These are phyloP conservation scores for Podospora australis DNA, from an alignment of 495 filamentous ascomycete species.

Conservation along the genomic window DNA sequence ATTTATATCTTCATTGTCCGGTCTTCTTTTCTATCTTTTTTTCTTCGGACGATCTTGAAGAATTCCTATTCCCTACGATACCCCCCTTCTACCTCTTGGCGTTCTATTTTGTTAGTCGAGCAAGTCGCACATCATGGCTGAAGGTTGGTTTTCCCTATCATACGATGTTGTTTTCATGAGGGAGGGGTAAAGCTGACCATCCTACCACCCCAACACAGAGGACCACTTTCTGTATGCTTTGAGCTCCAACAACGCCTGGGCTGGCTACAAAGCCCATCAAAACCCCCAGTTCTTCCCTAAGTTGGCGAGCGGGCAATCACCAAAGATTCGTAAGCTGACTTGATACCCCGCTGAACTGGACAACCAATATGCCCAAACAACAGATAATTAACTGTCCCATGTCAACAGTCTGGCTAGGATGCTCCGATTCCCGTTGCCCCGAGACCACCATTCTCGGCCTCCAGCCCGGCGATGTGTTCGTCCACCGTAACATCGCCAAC, in stretches of 20 bases:
- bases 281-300: constrained; percentile 69
- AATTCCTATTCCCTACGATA: too few species aligned
- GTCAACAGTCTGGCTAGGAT: constrained; percentile 72
- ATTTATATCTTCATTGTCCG: too few species aligned
- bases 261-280: constrained; percentile 53
- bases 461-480: constrained; percentile 83
- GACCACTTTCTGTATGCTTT: constrained; percentile 51
- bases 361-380: not conserved
- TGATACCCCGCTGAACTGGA: not conserved
- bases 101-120: too few species aligned
- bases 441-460: constrained; percentile 79
- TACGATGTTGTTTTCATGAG: not conserved
- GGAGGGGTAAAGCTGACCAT: not conserved
- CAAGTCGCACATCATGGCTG: not conserved
- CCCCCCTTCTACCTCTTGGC: too few species aligned
- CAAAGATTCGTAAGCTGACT: constrained; percentile 56
- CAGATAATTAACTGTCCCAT: not conserved
- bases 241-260: constrained; percentile 66
- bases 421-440: constrained; percentile 82
- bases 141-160: not conserved
- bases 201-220: constrained; percentile 20
- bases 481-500: constrained; percentile 94
- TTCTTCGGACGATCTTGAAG: too few species aligned
- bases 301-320: constrained; percentile 61
- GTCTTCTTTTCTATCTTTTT: too few species aligned